Evolutionary conservation across 805 yeast genomes (phyloP).

Genomic region (Ogataea neopini): DNA sequence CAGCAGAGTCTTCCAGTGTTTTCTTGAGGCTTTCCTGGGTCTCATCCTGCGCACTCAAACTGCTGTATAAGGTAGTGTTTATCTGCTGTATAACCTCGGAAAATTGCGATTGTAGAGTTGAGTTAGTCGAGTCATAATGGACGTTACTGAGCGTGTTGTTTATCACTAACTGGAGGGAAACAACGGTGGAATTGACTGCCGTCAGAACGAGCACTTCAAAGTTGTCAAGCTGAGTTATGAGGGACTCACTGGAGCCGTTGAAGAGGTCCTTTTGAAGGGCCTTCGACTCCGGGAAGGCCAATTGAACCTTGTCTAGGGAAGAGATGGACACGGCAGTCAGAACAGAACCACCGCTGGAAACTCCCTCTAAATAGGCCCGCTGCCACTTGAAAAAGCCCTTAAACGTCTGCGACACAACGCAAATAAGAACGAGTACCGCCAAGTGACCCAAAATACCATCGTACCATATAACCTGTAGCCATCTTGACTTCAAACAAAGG

Average conservation of each 20-base stretch:
- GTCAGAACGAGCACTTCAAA: constrained; percentile 6
- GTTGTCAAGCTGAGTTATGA: constrained; percentile 3
- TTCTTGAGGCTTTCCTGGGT: constrained; percentile 11
- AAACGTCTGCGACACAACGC: not conserved
- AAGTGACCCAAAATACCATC: constrained; percentile 11
- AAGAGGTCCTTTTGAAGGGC: no score
- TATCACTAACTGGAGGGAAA: constrained; percentile 6
- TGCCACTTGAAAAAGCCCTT: not conserved
- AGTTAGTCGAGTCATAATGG: not conserved
- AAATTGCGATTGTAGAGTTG: constrained; percentile 5
- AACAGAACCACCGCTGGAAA: no score
- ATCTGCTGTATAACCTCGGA: constrained; percentile 7
- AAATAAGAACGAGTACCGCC: not conserved
- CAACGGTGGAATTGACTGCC: constrained; percentile 7
- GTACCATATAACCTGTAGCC: constrained; percentile 22
- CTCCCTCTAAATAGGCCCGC: no score
- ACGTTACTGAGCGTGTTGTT: constrained; percentile 14
- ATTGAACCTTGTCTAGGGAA: no score
- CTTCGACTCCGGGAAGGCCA: no score
- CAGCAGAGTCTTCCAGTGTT: constrained; percentile 16
- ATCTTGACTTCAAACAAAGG: constrained; percentile 28
- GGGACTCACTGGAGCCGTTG: no score
- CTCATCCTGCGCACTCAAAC: constrained; percentile 12
- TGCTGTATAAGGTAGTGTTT: constrained; percentile 13
- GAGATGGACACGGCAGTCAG: no score